Evolutionary conservation across 805 yeast genomes (phyloP).

Genomic region (Kluyveromyces dobzhanskii): DNA sequence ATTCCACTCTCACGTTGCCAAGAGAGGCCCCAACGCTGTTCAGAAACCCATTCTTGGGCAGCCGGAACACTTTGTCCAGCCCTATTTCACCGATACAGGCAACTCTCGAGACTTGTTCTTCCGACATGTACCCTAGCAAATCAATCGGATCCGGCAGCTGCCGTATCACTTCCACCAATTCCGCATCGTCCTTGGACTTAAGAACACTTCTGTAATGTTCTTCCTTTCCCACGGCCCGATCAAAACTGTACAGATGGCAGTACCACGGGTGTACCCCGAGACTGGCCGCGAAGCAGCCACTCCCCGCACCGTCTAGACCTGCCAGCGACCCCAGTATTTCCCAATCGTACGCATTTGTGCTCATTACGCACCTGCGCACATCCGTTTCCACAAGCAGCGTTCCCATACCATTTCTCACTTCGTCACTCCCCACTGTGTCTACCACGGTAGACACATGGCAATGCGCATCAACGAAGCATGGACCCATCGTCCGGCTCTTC

Average conservation of each 20-base stretch:
- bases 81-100: slow-evolving; percentile 85
- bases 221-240: slow-evolving; percentile 26
- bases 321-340: slow-evolving; percentile 17
- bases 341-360: slow-evolving; percentile 34
- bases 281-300: slow-evolving; percentile 22
- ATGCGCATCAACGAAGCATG: slow-evolving; percentile 27
- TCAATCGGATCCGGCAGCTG: slow-evolving; percentile 55
- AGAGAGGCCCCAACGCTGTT: slow-evolving; percentile 13
- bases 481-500: too few species aligned
- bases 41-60: slow-evolving; percentile 51
- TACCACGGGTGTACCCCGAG: slow-evolving; percentile 94
- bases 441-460: slow-evolving; percentile 26
- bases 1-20: slow-evolving; percentile 43
- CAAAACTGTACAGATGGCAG: slow-evolving; percentile 50
- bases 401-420: background rate
- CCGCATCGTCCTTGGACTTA: slow-evolving; percentile 24
- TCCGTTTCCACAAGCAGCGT: background rate
- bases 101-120: slow-evolving; percentile 12
- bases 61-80: slow-evolving; percentile 63
- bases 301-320: background rate
- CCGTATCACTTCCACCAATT: slow-evolving; percentile 31
- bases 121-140: slow-evolving; percentile 29
- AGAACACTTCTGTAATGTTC: slow-evolving; percentile 54
- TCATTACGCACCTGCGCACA: slow-evolving; percentile 34
- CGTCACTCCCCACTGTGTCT: background rate